A percentile compares a stretch with the other conserved stretches of the same genome.
phyloP scores from a whole-genome alignment of 495 filamentous ascomycete genomes.

The Filosporella fistucella region DNA sequence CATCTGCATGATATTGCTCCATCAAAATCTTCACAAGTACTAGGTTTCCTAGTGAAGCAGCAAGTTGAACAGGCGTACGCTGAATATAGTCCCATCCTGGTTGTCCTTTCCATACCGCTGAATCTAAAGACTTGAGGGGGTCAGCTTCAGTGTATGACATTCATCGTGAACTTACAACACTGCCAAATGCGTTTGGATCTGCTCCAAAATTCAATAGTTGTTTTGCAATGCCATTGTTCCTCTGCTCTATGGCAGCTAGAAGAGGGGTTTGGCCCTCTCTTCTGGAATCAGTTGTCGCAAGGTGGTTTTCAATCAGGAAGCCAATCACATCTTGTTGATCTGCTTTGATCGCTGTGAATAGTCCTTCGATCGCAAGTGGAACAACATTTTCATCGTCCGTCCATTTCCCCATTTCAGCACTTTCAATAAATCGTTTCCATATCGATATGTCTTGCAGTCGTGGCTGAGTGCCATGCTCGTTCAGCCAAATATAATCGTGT shows the following conservation, averaged over 20 bases:
- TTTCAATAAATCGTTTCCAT: no score
- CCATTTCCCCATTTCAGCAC: no score
- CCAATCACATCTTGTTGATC: no score
- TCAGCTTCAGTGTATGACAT: not conserved
- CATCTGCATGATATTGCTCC: conserved; percentile 10
- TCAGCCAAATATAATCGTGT: no score
- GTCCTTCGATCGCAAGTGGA: no score
- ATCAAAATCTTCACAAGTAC: conserved; percentile 8
- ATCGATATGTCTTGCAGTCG: no score
- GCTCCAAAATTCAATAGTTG: conserved; percentile 8
- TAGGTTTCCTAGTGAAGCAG: conserved; percentile 7
- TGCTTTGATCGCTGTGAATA: no score
- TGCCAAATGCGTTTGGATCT: conserved; percentile 3
- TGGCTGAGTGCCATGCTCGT: no score
- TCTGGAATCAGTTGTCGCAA: no score
- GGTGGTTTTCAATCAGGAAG: no score
- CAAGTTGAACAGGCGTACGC: conserved; percentile 9
- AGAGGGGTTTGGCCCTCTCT: conserved; percentile 9
- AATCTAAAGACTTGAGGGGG: not conserved
- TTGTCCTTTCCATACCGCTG: not conserved
- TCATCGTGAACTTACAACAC: conserved; percentile 4
- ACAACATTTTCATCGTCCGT: no score
- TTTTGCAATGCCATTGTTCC: conserved; percentile 1
- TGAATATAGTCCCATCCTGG: not conserved
- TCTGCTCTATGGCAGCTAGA: conserved; percentile 1